phyloP scores from a whole-genome alignment of 257 asterid species.

The Misopates orontium region DNA sequence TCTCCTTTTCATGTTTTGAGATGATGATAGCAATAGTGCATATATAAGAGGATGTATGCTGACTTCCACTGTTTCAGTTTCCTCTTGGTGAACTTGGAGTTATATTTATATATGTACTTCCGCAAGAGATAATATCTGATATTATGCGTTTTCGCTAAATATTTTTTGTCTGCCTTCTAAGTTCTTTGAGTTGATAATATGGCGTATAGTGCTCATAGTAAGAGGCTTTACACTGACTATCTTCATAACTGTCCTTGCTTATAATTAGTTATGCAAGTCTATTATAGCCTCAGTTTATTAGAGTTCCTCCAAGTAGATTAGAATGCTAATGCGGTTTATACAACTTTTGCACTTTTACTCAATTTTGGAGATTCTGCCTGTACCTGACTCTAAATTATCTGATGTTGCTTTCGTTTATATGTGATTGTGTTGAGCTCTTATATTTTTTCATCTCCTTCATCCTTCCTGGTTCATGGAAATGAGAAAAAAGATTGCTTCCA shows the following conservation, averaged over 20 bases:
- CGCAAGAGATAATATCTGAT: no score
- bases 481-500: no score
- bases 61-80: no score
- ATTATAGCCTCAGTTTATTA: constrained; percentile 1
- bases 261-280: background rate
- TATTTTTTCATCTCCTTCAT: background rate
- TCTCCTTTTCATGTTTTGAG: no score
- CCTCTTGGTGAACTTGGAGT: background rate
- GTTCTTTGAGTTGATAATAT: background rate
- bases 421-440: constrained; percentile 9
- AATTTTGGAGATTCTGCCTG: constrained; percentile 7
- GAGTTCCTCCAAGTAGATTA: constrained; percentile 9
- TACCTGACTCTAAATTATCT: background rate
- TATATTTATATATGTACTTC: background rate
- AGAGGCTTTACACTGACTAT: background rate
- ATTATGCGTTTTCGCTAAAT: background rate
- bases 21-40: no score
- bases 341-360: background rate
- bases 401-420: constrained; percentile 7
- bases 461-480: no score
- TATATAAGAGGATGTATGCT: no score
- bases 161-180: background rate
- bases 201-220: background rate
- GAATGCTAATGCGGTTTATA: constrained; percentile 6
- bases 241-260: constrained; percentile 1